phyloP scores from a whole-genome alignment of 257 asterid genomes.

The Solanum gandarillasii region DNA sequence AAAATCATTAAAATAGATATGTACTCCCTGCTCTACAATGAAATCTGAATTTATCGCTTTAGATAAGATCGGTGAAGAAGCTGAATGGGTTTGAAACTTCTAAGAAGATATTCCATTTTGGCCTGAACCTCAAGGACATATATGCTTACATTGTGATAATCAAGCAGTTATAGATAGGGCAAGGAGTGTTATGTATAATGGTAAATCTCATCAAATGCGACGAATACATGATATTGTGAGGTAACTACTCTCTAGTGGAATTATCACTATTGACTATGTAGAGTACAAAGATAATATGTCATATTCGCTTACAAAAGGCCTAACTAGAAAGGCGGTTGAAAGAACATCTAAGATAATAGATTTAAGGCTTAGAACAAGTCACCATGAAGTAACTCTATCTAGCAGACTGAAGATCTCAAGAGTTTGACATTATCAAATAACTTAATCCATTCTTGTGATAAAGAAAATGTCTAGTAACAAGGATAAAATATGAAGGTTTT shows the following conservation, averaged over 20 bases:
- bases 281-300: no score
- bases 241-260: not conserved
- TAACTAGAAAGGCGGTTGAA: not conserved
- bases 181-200: not conserved
- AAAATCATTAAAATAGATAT: not conserved
- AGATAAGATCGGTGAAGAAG: not conserved
- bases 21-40: rapidly evolving
- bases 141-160: not conserved
- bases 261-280: not conserved
- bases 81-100: not conserved
- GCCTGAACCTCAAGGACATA: not conserved
- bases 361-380: not conserved
- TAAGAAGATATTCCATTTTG: not conserved
- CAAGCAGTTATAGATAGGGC: not conserved
- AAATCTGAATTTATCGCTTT: not conserved
- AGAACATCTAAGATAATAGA: not conserved
- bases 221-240: not conserved
- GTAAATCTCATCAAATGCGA: not conserved
- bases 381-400: not conserved
- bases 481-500: not conserved
- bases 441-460: not conserved
- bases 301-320: no score
- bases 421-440: not conserved
- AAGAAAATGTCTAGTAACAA: no score
- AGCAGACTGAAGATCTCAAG: not conserved